Conservation (phyloP, 176 grass and related monocot species). For the bread wheat (Triticum aestivum) region DNA sequence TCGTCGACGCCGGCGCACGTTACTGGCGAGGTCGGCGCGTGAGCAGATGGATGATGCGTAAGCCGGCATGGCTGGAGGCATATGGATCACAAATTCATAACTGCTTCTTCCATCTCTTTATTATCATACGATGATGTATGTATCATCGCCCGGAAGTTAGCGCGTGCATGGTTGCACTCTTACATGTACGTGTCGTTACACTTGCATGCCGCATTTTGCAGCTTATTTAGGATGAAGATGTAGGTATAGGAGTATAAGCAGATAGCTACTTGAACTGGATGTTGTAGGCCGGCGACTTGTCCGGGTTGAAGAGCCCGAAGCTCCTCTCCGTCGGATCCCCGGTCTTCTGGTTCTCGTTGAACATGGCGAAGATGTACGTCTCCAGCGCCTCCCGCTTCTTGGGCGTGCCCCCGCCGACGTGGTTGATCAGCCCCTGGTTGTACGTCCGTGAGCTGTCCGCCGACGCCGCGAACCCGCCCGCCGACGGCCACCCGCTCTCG, state of each 20-base stretch:
- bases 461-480: conserved; percentile 37
- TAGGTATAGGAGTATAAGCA: neutral
- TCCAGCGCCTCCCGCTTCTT: conserved; percentile 32
- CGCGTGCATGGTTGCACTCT: neutral
- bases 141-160: neutral
- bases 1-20: no score
- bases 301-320: conserved; percentile 53
- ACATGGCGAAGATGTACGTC: conserved; percentile 68
- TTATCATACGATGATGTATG: neutral
- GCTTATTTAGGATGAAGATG: neutral
- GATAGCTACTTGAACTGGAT: conserved; percentile 28
- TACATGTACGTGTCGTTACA: neutral
- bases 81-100: neutral
- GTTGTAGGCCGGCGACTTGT: conserved; percentile 39
- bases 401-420: conserved; percentile 44
- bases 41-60: neutral
- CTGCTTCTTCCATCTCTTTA: neutral
- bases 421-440: conserved; percentile 64
- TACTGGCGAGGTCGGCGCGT: no score
- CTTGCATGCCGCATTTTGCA: neutral
- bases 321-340: conserved; percentile 41
- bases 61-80: neutral
- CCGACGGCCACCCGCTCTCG: conserved; percentile 74
- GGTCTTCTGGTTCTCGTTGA: conserved; percentile 61
- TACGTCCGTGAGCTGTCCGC: conserved; percentile 50